Evolutionary conservation across 495 filamentous ascomycete species (phyloP).

Genomic region (Neurospora intermedia): DNA sequence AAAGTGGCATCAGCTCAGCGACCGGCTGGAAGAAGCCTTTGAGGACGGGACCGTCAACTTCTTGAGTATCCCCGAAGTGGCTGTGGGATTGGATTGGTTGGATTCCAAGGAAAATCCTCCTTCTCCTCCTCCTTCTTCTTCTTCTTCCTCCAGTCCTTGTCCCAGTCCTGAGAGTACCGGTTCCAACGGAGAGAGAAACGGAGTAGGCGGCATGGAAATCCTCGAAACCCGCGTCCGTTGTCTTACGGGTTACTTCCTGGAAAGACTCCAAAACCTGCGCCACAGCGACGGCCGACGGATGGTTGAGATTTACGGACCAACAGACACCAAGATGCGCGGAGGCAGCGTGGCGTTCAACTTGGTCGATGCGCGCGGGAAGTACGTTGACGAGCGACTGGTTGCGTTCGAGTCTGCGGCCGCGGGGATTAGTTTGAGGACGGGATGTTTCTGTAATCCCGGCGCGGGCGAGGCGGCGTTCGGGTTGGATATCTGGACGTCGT

Average conservation of each 20-base stretch:
- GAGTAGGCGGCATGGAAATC: slow-evolving; percentile 1
- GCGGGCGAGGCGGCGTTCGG: slow-evolving; percentile 23
- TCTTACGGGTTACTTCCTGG: slow-evolving; percentile 40
- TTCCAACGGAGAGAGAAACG: neutral
- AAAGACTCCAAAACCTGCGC: slow-evolving; percentile 26
- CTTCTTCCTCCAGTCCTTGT: neutral
- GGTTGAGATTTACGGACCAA: slow-evolving; percentile 40
- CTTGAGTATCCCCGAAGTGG: slow-evolving; percentile 46
- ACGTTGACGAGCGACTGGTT: slow-evolving; percentile 45
- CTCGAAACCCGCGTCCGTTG: slow-evolving; percentile 21
- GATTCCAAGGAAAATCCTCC: neutral
- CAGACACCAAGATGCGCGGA: slow-evolving; percentile 39
- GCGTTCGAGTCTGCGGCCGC: slow-evolving; percentile 24
- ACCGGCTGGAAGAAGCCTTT: slow-evolving; percentile 29
- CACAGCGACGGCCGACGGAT: slow-evolving; percentile 41
- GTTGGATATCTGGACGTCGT: slow-evolving; percentile 1
- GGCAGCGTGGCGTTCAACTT: slow-evolving; percentile 50
- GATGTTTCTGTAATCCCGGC: slow-evolving; percentile 54
- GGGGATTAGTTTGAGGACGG: slow-evolving; percentile 46
- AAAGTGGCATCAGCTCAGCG: slow-evolving; percentile 41
- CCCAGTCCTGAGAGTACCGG: neutral
- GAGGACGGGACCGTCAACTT: slow-evolving; percentile 56
- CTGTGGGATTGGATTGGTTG: slow-evolving; percentile 36
- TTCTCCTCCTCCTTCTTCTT: neutral
- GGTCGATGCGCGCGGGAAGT: slow-evolving; percentile 27